Evolutionary conservation across 768 basidiomycete genomes (phyloP), one percentile per base, ranked within the genome.

Genomic region (Dioszegia aurantiaca): DNA sequence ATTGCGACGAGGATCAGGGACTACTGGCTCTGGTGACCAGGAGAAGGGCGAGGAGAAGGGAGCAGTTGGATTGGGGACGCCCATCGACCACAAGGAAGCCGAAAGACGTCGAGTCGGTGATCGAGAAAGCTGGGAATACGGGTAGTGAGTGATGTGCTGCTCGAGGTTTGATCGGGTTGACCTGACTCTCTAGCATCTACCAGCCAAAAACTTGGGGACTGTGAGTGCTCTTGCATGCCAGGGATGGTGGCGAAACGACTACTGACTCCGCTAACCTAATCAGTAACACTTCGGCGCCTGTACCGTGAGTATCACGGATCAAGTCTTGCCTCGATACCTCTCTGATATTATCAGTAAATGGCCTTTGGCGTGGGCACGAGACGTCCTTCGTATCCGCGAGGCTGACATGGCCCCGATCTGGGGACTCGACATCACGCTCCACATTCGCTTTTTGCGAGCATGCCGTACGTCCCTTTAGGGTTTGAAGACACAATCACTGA

Each of bases 121-220:
- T 12, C 60, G 72, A 52, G 75, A 77, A 52, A 36, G 47, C 2
- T 77, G 75, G 75, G 73, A 74, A 48, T 77, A 72, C 58, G 69
- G 66, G 31, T 74, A 77, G 75, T 76, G 52, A 61, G 72, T 64
- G 2, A 28, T 40, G n/a, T 4, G 43, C n/a, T 26, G 31, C 27
- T 40, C 14, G n/a, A n/a, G n/a, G n/a, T n/a, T n/a, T n/a, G n/a
- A n/a, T n/a, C 17, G 23, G 47, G 26, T 23, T 28, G 16, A 33
- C 14, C 40, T 53, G 56, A 19, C 16, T 24, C 26, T 23, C 27
- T 33, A 73, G 71, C 43, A 70, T 73, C 4, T 69, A 56, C 55
- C 72, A 73, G 49, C 69, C 72, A 0, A 70, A 67, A 56, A 67
- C 67, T 3, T 73, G 72, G 72, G 49, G 45, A 47, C 31, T 70